phyloP scores from a whole-genome alignment of 805 yeast genomes.

The Ogataea chonburiensis region DNA sequence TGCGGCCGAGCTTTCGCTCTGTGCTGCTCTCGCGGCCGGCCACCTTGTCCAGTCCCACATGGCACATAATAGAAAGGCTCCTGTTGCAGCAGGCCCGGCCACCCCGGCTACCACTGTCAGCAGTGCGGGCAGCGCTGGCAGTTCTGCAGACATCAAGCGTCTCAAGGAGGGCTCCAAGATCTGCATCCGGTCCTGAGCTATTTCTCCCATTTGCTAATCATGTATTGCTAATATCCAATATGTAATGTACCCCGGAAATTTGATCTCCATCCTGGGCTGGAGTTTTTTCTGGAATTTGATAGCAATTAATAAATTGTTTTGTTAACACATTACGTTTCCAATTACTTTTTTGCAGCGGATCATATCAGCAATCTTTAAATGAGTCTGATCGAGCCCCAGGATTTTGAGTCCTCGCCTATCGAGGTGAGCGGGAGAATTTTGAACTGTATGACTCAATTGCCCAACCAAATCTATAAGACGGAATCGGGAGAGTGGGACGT shows the following conservation, averaged over 20 bases:
- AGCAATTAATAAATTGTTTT: slow-evolving; percentile 6
- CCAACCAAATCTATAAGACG: slow-evolving; percentile 53
- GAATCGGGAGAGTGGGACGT: slow-evolving; percentile 52
- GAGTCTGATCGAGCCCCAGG: slow-evolving; percentile 16
- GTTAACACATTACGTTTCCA: too few species aligned
- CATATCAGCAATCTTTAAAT: slow-evolving; percentile 2
- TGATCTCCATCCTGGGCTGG: slow-evolving; percentile 3
- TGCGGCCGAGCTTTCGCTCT: slow-evolving; percentile 92
- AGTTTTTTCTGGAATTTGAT: slow-evolving; percentile 12
- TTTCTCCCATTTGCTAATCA: slow-evolving; percentile 5
- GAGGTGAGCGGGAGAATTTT: slow-evolving; percentile 64
- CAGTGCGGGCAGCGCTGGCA: slow-evolving; percentile 27
- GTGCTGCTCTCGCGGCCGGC: slow-evolving; percentile 97
- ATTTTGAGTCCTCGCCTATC: slow-evolving; percentile 28
- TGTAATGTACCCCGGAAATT: slow-evolving; percentile 12
- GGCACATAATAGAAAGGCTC: slow-evolving; percentile 76
- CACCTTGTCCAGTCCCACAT: slow-evolving; percentile 97
- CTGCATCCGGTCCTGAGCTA: slow-evolving; percentile 59
- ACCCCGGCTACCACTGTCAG: slow-evolving; percentile 26
- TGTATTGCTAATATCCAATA: slow-evolving; percentile 12
- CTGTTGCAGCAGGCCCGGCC: slow-evolving; percentile 14
- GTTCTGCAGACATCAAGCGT: slow-evolving; percentile 41
- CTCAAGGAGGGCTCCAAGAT: slow-evolving; percentile 71
- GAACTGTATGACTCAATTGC: slow-evolving; percentile 65
- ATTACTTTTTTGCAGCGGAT: too few species aligned